These are phyloP conservation scores for Senna tora DNA, from an alignment of 306 rosid species.

Conservation along the genomic window DNA sequence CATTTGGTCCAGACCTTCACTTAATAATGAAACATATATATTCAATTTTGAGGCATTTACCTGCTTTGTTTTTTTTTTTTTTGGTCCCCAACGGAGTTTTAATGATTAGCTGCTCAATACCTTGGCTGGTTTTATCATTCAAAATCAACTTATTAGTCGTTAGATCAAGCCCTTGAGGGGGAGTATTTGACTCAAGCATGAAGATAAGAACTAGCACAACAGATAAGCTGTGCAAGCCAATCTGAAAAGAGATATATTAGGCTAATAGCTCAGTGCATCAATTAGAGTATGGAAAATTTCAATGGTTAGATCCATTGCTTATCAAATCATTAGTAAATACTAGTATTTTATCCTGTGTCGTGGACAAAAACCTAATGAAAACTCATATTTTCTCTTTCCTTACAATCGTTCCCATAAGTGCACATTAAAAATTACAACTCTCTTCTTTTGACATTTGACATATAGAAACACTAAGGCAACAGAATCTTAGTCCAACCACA, in stretches of 20 bases:
- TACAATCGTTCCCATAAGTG: neutral
- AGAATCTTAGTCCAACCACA: neutral
- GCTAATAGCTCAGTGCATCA: neutral
- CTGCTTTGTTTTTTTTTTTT: neutral
- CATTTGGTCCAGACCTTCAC: neutral
- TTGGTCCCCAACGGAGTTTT: neutral
- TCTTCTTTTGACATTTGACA: neutral
- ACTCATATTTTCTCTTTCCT: neutral
- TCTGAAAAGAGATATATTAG: constrained; percentile 3
- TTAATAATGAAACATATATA: neutral
- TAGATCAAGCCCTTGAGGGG: neutral
- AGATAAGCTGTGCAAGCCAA: neutral
- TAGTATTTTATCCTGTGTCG: neutral
- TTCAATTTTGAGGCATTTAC: neutral
- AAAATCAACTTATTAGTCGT: neutral
- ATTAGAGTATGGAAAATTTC: neutral
- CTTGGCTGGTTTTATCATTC: neutral
- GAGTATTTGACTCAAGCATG: neutral
- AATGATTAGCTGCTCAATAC: neutral
- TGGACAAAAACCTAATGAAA: constrained; percentile 6
- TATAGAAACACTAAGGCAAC: neutral
- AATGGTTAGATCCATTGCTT: neutral
- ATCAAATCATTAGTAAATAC: neutral
- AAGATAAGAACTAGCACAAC: neutral
- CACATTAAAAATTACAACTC: constrained; percentile 9